Evolutionary conservation across 2,329 filamentous ascomycete genomes (phyloP), one percentile per base, ranked within the genome.

Genomic region (Aspergillus sp.): DNA sequence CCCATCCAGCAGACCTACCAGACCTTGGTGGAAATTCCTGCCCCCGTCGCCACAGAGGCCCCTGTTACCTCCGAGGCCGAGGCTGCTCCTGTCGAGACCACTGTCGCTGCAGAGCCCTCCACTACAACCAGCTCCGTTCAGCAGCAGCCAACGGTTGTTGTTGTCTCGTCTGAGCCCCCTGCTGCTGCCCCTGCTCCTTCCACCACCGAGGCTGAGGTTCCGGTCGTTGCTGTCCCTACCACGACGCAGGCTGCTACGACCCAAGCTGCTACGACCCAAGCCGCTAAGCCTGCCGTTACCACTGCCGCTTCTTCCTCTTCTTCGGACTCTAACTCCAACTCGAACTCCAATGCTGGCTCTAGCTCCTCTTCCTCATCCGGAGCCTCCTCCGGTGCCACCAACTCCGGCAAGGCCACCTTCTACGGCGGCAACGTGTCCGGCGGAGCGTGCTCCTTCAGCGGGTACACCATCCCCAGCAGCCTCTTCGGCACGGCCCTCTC

Each of bases 401-500:
- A 70, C 36, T 67, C 73, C 4, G 81, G 81, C 61, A 66, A 75
- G 58, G 80, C 81, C 49, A 85, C 84, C 51, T 84, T 78, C 64
- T 85, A 86, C 67, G 80, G 81, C 32, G 83, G 84, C 31, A 84
- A 85, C 69, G 70, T 86, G 2, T 71, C 74, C 5, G 86, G 86
- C 45, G 87, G 87, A 62, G 81, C 80, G 59, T 90, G 87, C 74
- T 85, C 83, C 12, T 89, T 90, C 78, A 78, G 79, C 7, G 84
- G 81, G 54, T 89, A 88, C 76, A 86, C 81, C 2, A 76, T 90
- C 26, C 86, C 87, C 6, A 77, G 81, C 11, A 77, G 78, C 12
- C 73, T 89, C 57, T 74, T 68, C 66, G 87, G 88, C 57, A 87
- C 86, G 10, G 87, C 88, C 1, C 80, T 87, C 53, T 85, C 86